These are phyloP conservation scores for Pestalotiopsis sp. DNA, from an alignment of 2,329 filamentous ascomycete species.

Conservation along the genomic window DNA sequence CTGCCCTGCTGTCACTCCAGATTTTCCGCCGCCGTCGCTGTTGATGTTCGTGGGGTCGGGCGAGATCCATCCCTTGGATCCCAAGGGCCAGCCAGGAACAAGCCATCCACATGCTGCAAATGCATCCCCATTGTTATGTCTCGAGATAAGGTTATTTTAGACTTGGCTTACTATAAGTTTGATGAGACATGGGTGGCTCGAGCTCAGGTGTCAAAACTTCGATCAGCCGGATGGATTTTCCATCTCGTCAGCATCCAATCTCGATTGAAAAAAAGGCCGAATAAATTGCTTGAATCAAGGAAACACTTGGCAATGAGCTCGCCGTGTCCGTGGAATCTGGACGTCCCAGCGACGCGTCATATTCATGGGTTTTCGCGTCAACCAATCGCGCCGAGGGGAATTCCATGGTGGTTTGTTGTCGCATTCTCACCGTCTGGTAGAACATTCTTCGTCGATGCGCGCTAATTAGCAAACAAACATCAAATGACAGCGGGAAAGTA, in stretches of 20 bases:
- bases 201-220: neutral
- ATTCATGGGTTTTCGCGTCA: neutral
- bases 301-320: too few relatives aligned
- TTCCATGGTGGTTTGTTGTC: neutral
- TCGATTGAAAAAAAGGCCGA: neutral
- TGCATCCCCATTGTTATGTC: neutral
- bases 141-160: conserved; percentile 10
- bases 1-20: neutral
- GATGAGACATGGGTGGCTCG: neutral
- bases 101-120: neutral
- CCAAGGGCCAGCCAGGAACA: too few relatives aligned
- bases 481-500: neutral
- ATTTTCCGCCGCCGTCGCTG: neutral
- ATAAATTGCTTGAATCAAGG: neutral
- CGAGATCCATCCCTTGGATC: neutral
- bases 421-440: neutral
- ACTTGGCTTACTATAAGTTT: neutral
- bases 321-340: too few relatives aligned
- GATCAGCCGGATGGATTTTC: neutral
- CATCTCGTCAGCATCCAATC: neutral
- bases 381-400: neutral
- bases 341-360: too few relatives aligned
- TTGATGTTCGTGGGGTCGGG: neutral
- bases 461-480: neutral
- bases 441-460: neutral